Evolutionary conservation across 306 rosid genomes (phyloP).

Genomic region (Alnus rubra): DNA sequence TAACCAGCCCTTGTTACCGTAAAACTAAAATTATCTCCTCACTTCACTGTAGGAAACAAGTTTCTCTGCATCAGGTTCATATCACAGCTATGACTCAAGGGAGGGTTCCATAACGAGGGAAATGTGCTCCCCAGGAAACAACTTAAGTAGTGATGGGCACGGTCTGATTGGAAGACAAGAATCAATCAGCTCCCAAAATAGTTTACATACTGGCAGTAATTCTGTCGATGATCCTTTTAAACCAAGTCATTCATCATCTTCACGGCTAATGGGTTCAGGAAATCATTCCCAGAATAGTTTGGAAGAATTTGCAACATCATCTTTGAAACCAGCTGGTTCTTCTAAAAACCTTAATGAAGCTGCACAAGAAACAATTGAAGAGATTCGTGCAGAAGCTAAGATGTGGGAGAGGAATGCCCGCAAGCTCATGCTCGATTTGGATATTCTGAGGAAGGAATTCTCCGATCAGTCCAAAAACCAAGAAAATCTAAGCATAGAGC

Average conservation of each 20-base stretch:
- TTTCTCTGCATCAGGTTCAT: slow-evolving; percentile 47
- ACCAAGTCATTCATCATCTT: slow-evolving; percentile 37
- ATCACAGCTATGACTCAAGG: slow-evolving; percentile 39
- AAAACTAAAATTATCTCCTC: slow-evolving; percentile 17
- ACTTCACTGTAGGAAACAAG: slow-evolving; percentile 46
- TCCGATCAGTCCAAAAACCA: slow-evolving; percentile 57
- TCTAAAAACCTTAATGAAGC: slow-evolving; percentile 41
- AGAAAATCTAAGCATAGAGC: slow-evolving; percentile 52
- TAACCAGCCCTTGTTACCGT: not conserved
- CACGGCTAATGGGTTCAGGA: slow-evolving; percentile 35
- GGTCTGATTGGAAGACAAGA: slow-evolving; percentile 38
- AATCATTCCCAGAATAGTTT: slow-evolving; percentile 27
- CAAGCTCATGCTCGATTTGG: slow-evolving; percentile 77
- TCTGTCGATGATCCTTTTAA: slow-evolving; percentile 10
- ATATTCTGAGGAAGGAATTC: slow-evolving; percentile 58
- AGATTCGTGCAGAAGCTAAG: slow-evolving; percentile 87
- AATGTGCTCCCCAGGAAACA: slow-evolving; percentile 29
- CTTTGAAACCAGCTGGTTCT: slow-evolving; percentile 32
- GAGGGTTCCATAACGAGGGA: slow-evolving; percentile 39
- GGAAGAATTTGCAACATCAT: slow-evolving; percentile 34
- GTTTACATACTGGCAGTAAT: slow-evolving; percentile 20
- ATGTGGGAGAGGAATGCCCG: slow-evolving; percentile 96
- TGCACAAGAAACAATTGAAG: slow-evolving; percentile 54
- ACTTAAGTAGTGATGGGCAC: slow-evolving; percentile 26
- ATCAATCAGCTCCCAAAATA: slow-evolving; percentile 37